Conservation (phyloP, 306 rosid species). For the Castanopsis chinensis region DNA sequence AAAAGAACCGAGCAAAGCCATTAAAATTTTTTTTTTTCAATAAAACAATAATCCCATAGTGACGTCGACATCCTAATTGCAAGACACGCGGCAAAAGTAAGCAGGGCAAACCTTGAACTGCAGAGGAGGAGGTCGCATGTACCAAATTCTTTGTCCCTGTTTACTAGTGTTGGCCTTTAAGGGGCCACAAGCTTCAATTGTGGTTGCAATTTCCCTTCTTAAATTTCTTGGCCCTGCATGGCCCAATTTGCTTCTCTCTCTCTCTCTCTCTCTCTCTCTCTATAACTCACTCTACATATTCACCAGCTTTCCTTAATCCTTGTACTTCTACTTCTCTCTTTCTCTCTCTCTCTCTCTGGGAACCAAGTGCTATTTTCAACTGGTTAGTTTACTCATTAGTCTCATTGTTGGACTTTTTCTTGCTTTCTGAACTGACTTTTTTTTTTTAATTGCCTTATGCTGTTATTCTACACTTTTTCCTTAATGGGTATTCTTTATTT, state of each 20-base stretch:
- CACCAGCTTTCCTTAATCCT: not conserved
- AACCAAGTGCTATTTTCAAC: conserved; percentile 8
- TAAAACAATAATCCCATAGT: no score
- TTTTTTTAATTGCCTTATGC: not conserved
- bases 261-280: not conserved
- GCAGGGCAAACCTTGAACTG: not conserved
- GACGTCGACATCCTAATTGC: not conserved
- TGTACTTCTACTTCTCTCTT: not conserved
- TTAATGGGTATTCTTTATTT: conserved; percentile 13
- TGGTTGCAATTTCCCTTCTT: conserved; percentile 45
- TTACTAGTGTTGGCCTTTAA: conserved; percentile 42
- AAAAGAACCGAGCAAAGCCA: not conserved
- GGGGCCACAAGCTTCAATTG: conserved; percentile 59
- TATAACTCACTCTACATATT: not conserved
- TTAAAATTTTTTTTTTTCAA: no score
- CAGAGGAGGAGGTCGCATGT: not conserved
- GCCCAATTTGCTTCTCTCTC: not conserved
- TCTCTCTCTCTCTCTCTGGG: not conserved
- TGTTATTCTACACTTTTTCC: not conserved
- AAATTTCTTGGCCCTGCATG: not conserved
- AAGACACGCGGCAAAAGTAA: not conserved
- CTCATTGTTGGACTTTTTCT: not conserved
- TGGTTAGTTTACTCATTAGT: conserved; percentile 22
- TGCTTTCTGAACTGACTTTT: not conserved
- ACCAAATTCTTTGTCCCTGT: conserved; percentile 14